Evolutionary conservation across 2,329 filamentous ascomycete genomes (phyloP), one percentile per base, ranked within the genome.

Genomic region (Fonsecaea pugnacius): DNA sequence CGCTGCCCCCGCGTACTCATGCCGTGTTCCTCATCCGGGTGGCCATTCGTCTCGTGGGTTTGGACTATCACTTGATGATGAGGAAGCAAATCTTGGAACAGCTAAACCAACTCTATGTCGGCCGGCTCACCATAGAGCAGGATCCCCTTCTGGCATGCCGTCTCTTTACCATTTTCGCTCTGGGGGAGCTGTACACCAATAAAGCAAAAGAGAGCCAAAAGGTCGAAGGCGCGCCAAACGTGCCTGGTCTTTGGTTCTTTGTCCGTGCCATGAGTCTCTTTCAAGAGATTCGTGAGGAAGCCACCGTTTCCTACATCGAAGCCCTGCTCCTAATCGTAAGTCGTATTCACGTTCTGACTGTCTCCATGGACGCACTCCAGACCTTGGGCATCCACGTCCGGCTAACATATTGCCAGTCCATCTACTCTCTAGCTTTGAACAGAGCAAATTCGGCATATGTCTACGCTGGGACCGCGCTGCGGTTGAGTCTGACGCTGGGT

Each of bases 211-310:
- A 43, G 38, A n/a, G 18, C 38, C 38, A 43, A n/a, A 52, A 12
- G 48, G 5, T 52, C 8, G 21, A 27, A 18, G 30, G 14, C 24
- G 21, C 48, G 6, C 48, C 48, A 12, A 14, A 30, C 14, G 48
- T 52, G 4, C 48, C 48, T 1, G 48, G 48, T 30, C 27, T 21
- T 2, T n/a, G 12, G 12, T 55, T 33, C 36, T 33, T 35, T 21
- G 10, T 55, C 10, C 18, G 14, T 18, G 33, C 52, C 83, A 0
- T 85, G 85, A 69, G 78, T 79, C 18, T 85, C 83, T 66, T 85
- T 85, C 70, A 78, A 79, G 18, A 76, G 80, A 54, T 81, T 83
- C 0, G 67, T 85, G 32, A 77, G 79, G n/a, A 78, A 84, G 4
- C 74, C 85, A n/a, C 84, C 83, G 0, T 38, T 33, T 24, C 57